These are phyloP conservation scores for Thuja plicata DNA, from an alignment of 83 land plant species.

Conservation along the genomic window DNA sequence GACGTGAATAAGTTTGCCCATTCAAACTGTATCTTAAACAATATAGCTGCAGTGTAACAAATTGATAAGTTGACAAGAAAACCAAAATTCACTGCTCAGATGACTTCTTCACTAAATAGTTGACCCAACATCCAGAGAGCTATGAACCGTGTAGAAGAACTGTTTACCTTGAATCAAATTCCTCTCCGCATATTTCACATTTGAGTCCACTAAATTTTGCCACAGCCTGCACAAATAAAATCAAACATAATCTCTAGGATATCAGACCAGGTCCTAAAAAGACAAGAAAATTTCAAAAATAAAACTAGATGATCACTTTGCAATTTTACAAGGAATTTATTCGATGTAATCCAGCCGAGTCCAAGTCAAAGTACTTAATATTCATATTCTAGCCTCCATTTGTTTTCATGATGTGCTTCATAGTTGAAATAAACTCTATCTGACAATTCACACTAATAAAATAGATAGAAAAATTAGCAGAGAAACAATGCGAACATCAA, in stretches of 20 bases:
- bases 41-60: not conserved
- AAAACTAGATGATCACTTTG: slow-evolving; percentile 3
- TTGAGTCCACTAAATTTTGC: slow-evolving; percentile 34
- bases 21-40: not conserved
- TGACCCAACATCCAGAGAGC: not conserved
- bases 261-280: not conserved
- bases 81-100: not conserved
- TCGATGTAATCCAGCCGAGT: not conserved
- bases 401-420: not conserved
- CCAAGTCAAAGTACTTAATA: not conserved
- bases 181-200: slow-evolving; percentile 82
- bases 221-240: slow-evolving; percentile 35
- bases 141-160: not conserved
- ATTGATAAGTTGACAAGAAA: not conserved
- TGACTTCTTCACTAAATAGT: not conserved
- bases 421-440: not conserved
- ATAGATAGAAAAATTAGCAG: not conserved
- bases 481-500: not conserved
- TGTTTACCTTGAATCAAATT: slow-evolving; percentile 74
- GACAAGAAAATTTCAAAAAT: not conserved
- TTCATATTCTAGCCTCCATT: not conserved
- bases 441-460: not conserved
- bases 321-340: not conserved
- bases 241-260: not conserved
- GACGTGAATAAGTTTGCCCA: not conserved